Evolutionary conservation across 805 yeast genomes (phyloP).

Genomic region (Saturnispora dispora): DNA sequence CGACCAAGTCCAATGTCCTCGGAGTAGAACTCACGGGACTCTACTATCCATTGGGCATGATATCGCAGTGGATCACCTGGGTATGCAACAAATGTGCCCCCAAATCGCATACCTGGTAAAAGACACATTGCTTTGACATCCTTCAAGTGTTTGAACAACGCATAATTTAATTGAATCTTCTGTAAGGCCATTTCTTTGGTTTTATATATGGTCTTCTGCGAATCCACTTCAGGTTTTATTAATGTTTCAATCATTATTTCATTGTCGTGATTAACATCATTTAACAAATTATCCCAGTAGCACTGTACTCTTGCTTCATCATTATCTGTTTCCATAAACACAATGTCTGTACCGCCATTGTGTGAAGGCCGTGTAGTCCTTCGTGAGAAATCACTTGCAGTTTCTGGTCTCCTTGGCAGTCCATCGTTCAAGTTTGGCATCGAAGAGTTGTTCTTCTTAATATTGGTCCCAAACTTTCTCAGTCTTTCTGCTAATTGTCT

Average conservation of each 20-base stretch:
- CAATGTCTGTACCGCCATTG: constrained; percentile 9
- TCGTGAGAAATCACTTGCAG: not conserved
- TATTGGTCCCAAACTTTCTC: constrained; percentile 9
- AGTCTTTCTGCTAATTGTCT: constrained; percentile 11
- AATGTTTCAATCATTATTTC: constrained; percentile 1
- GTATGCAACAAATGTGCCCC: constrained; percentile 80
- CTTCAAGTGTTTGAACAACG: constrained; percentile 17
- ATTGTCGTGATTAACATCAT: not conserved
- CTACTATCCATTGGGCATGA: constrained; percentile 78
- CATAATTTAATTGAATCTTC: constrained; percentile 15
- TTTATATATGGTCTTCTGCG: not conserved
- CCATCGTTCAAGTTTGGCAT: constrained; percentile 14
- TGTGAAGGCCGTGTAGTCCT: not conserved
- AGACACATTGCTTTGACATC: constrained; percentile 34
- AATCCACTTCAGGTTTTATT: constrained; percentile 1
- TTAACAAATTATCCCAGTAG: constrained; percentile 1
- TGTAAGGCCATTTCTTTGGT: not conserved
- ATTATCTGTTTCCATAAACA: constrained; percentile 17
- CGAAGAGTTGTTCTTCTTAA: constrained; percentile 7
- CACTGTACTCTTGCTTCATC: constrained; percentile 9
- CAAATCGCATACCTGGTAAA: constrained; percentile 84
- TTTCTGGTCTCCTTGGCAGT: constrained; percentile 5
- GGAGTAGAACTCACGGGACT: constrained; percentile 37
- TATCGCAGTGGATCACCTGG: constrained; percentile 92
- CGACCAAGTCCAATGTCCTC: constrained; percentile 48